Evolutionary conservation across 2,329 filamentous ascomycete species (phyloP).

Genomic region (Phaeoacremonium minimum): DNA sequence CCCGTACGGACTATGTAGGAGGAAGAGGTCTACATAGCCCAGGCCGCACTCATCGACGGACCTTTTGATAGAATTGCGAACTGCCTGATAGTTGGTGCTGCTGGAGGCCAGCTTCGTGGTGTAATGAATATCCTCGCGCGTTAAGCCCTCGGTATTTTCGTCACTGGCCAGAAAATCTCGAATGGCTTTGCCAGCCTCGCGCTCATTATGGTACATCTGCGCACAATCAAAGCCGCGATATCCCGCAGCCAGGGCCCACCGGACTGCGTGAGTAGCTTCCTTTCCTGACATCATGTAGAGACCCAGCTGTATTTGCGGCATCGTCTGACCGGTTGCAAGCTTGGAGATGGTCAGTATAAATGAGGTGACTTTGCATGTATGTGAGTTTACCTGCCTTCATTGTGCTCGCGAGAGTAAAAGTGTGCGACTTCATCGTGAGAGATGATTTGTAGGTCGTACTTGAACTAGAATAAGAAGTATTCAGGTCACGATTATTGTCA

Average conservation of each 20-base stretch:
- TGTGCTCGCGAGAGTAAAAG: slow-evolving; percentile 7
- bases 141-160: slow-evolving; percentile 44
- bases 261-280: slow-evolving; percentile 55
- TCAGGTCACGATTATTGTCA: no score
- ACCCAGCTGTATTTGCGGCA: slow-evolving; percentile 70
- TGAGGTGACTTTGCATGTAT: slow-evolving; percentile 5
- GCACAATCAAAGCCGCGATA: slow-evolving; percentile 49
- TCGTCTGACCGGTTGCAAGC: slow-evolving; percentile 61
- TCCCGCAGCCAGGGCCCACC: slow-evolving; percentile 48
- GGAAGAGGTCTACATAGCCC: slow-evolving; percentile 74
- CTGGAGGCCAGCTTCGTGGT: slow-evolving; percentile 74
- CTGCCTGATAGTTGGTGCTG: slow-evolving; percentile 59
- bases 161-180: slow-evolving; percentile 44
- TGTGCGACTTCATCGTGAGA: slow-evolving; percentile 7
- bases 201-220: slow-evolving; percentile 64
- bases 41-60: slow-evolving; percentile 62
- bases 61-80: slow-evolving; percentile 60
- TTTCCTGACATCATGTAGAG: slow-evolving; percentile 66
- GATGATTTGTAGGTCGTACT: no score
- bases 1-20: slow-evolving; percentile 76
- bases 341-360: slow-evolving; percentile 18
- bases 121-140: slow-evolving; percentile 70
- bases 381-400: slow-evolving; percentile 3
- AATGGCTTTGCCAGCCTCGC: slow-evolving; percentile 64
- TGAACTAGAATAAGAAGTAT: no score